Conservation (phyloP, 768 basidiomycete genomes). For the Boletus sensibilis region DNA sequence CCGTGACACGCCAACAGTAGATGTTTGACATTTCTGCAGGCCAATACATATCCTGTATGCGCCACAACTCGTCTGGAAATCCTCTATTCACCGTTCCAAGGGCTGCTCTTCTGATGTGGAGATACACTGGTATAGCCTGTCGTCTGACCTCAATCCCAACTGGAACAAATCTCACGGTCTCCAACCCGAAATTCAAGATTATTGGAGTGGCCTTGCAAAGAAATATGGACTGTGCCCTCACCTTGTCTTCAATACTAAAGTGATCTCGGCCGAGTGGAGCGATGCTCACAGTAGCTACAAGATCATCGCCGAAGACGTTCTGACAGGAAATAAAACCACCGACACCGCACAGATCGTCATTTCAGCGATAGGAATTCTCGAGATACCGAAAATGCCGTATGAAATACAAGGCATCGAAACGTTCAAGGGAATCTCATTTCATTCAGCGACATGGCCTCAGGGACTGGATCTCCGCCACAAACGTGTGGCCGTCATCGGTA, state of each 20-base stretch:
- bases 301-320: conserved; percentile 33
- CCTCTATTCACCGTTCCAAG: conserved; percentile 17
- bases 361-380: conserved; percentile 49
- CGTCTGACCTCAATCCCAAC: conserved; percentile 45
- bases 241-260: conserved; percentile 44
- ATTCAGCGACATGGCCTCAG: conserved; percentile 51
- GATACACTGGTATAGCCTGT: conserved; percentile 46
- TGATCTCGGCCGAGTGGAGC: conserved; percentile 49
- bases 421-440: conserved; percentile 52
- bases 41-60: conserved; percentile 29
- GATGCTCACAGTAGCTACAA: conserved; percentile 35
- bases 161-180: conserved; percentile 44
- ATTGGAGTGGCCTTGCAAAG: conserved; percentile 41
- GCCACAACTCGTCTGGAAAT: not conserved
- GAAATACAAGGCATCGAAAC: conserved; percentile 34
- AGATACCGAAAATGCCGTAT: conserved; percentile 41
- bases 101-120: conserved; percentile 46
- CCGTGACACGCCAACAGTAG: not conserved
- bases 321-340: conserved; percentile 29
- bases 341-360: conserved; percentile 48
- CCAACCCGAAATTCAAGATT: conserved; percentile 43
- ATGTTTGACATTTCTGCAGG: conserved; percentile 20
- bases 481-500: conserved; percentile 48
- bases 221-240: conserved; percentile 44
- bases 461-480: conserved; percentile 43